Conservation (phyloP, 2,329 filamentous ascomycete species). For the Blastomyces percursus region DNA sequence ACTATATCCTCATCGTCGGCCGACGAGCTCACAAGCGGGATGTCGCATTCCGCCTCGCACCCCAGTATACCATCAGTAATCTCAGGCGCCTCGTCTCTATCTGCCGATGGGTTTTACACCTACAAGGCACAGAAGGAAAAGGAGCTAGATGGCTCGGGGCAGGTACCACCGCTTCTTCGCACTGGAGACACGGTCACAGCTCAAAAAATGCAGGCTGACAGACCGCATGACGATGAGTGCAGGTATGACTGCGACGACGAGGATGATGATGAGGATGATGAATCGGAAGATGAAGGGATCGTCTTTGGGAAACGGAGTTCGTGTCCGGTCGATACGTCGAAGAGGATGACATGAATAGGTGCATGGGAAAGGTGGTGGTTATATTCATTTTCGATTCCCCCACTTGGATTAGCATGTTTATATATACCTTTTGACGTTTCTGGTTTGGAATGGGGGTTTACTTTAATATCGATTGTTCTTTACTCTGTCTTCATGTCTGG, state of each 20-base stretch:
- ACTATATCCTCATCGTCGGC: conserved; percentile 39
- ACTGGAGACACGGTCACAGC: conserved; percentile 35
- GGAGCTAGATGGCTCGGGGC: conserved; percentile 17
- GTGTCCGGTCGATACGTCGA: background rate
- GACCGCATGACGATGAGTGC: conserved; percentile 28
- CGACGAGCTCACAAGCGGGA: conserved; percentile 36
- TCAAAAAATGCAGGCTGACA: conserved; percentile 15
- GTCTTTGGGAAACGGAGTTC: conserved; percentile 25
- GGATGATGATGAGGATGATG: conserved; percentile 27
- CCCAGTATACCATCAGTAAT: conserved; percentile 38
- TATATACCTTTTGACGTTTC: background rate
- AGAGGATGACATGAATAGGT: background rate
- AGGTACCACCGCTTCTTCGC: conserved; percentile 30
- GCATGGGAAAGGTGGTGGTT: background rate
- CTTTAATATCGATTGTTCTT: background rate
- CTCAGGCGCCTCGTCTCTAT: conserved; percentile 37
- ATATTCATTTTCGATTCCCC: background rate
- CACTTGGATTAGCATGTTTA: background rate
- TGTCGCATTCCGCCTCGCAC: conserved; percentile 39
- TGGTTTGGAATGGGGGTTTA: background rate
- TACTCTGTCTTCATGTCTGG: background rate
- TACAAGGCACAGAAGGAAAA: conserved; percentile 20
- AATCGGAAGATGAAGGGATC: conserved; percentile 35
- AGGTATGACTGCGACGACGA: conserved; percentile 34
- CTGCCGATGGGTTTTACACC: conserved; percentile 26